Evolutionary conservation across 1,284 basidiomycete genomes (phyloP).

Genomic region (Peniophora sp.): DNA sequence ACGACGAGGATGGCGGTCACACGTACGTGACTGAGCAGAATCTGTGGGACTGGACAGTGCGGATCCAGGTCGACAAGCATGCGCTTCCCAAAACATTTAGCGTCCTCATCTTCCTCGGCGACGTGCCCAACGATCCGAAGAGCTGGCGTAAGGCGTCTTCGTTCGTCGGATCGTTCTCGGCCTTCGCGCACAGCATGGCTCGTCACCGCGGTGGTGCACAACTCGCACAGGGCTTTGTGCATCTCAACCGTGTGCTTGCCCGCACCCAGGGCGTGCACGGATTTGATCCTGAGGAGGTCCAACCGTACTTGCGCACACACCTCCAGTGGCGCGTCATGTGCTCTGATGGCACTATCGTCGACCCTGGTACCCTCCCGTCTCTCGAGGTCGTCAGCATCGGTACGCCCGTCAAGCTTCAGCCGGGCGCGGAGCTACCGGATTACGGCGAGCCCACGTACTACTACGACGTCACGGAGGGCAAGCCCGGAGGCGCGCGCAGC

Average conservation of each 20-base stretch:
- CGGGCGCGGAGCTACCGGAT: slow-evolving; percentile 8
- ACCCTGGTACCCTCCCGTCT: slow-evolving; percentile 5
- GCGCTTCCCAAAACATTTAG: slow-evolving; percentile 31
- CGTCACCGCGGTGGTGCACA: slow-evolving; percentile 27
- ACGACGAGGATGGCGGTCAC: no score
- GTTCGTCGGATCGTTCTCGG: slow-evolving; percentile 30
- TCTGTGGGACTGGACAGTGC: slow-evolving; percentile 31
- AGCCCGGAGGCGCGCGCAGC: slow-evolving; percentile 4
- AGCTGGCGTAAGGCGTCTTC: slow-evolving; percentile 26
- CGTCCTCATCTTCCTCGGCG: slow-evolving; percentile 34
- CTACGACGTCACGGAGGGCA: slow-evolving; percentile 10
- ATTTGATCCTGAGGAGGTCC: slow-evolving; percentile 25
- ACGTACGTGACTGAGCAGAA: not conserved
- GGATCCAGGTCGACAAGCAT: slow-evolving; percentile 32
- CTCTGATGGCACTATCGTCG: slow-evolving; percentile 3
- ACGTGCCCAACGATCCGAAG: slow-evolving; percentile 24
- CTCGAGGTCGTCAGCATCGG: slow-evolving; percentile 10
- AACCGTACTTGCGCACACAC: slow-evolving; percentile 27
- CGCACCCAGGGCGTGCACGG: slow-evolving; percentile 16
- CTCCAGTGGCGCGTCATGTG: slow-evolving; percentile 29
- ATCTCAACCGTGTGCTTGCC: slow-evolving; percentile 29
- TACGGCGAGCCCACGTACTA: slow-evolving; percentile 7
- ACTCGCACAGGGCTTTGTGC: slow-evolving; percentile 48
- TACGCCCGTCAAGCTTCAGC: slow-evolving; percentile 4
- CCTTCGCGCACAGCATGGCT: slow-evolving; percentile 30